Evolutionary conservation across 306 rosid species (phyloP).

Genomic region (Carpinus viminea): DNA sequence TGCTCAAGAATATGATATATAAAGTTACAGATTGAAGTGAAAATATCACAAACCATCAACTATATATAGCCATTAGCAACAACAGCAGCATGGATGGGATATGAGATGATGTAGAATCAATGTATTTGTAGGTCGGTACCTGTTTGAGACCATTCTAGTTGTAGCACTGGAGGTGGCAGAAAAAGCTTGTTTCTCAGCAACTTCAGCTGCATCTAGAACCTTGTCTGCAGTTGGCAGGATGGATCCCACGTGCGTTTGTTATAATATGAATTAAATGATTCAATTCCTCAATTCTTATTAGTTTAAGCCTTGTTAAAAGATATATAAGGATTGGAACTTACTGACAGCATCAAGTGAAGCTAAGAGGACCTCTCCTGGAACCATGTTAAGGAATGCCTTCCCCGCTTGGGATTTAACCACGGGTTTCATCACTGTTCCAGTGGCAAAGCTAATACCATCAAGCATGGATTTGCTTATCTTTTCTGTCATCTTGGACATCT

Average conservation of each 20-base stretch:
- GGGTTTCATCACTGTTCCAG: slow-evolving; percentile 74
- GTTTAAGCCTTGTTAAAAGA: too few relatives aligned
- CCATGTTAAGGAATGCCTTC: slow-evolving; percentile 70
- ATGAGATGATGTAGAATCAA: background rate
- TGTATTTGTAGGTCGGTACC: slow-evolving; percentile 37
- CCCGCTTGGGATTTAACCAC: slow-evolving; percentile 74
- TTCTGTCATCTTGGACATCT: slow-evolving; percentile 77
- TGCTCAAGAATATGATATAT: slow-evolving; percentile 4
- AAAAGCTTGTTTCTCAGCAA: slow-evolving; percentile 83
- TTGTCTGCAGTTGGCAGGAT: slow-evolving; percentile 53
- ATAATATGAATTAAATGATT: too few relatives aligned
- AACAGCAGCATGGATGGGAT: too few relatives aligned
- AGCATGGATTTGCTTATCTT: slow-evolving; percentile 82
- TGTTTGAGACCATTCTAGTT: slow-evolving; percentile 62
- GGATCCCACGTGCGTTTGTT: too few relatives aligned
- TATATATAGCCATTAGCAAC: too few relatives aligned
- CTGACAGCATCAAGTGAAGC: slow-evolving; percentile 95
- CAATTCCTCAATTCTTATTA: too few relatives aligned
- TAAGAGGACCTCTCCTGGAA: slow-evolving; percentile 85
- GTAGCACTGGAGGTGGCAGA: slow-evolving; percentile 74
- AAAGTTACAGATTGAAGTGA: background rate
- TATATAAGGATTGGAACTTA: slow-evolving; percentile 40
- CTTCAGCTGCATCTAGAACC: slow-evolving; percentile 90
- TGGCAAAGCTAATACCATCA: slow-evolving; percentile 71
- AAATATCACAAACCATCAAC: background rate